These are phyloP conservation scores for Aspergillus sclerotioniger DNA, from an alignment of 495 filamentous ascomycete genomes.

Conservation along the genomic window DNA sequence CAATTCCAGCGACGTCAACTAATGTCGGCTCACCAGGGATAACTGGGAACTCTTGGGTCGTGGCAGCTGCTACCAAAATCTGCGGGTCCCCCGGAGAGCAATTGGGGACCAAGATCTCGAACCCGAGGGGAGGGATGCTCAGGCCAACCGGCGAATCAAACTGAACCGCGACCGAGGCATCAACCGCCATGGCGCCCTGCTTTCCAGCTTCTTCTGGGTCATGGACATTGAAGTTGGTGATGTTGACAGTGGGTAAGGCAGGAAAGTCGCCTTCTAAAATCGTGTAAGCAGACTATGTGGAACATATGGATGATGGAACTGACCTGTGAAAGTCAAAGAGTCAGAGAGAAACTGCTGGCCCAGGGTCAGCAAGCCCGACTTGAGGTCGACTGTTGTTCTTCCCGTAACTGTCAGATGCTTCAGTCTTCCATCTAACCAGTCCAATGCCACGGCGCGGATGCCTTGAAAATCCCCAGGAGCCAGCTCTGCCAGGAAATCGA, in stretches of 20 bases:
- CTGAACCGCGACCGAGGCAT: constrained; percentile 64
- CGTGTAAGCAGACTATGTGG: constrained; percentile 15
- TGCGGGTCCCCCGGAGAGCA: constrained; percentile 61
- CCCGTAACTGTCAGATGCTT: constrained; percentile 65
- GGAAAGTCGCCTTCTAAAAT: constrained; percentile 63
- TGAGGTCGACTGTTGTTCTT: constrained; percentile 65
- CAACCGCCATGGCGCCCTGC: constrained; percentile 68
- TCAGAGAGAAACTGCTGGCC: constrained; percentile 71
- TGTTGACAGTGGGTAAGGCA: constrained; percentile 69
- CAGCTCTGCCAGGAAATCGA: constrained; percentile 78
- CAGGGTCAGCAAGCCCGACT: constrained; percentile 73
- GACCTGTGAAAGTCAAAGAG: constrained; percentile 76
- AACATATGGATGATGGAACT: constrained; percentile 37
- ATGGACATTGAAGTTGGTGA: constrained; percentile 70
- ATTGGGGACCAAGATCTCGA: constrained; percentile 77
- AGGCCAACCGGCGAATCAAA: constrained; percentile 76
- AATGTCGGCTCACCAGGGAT: constrained; percentile 60
- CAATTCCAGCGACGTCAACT: constrained; percentile 66
- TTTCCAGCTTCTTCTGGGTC: constrained; percentile 55
- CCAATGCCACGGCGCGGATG: constrained; percentile 75
- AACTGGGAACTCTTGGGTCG: constrained; percentile 62
- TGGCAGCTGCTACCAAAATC: constrained; percentile 74
- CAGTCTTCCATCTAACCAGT: constrained; percentile 81
- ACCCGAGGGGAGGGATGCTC: constrained; percentile 72
- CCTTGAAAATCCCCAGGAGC: constrained; percentile 72